Base-by-base conservation (phyloP, 2,329 filamentous ascomycete species). In the Calonectria honghensis region DNA sequence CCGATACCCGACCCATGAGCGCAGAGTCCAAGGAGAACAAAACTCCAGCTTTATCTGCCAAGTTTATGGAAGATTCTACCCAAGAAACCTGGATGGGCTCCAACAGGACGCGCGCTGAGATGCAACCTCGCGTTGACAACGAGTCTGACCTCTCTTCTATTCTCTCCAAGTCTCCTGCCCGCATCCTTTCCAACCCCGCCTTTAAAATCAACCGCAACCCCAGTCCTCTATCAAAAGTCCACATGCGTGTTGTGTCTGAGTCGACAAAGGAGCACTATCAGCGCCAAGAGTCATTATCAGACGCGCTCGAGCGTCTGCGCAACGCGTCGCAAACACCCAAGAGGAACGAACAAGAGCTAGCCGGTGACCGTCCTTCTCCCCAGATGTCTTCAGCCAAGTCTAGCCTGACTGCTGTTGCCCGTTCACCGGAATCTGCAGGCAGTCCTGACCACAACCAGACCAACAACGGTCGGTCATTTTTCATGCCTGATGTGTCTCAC, bases 101-200 rank as follows among this genome's bases (percentile, higher is more conserved):
- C 65, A 85, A 85, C 76, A 84, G 87, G 78, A 85, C 85, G 74
- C 86, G 87, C 70, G 84, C 87, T 20, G 87, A 89, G 76, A 90
- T 91, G 88, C 89, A 91, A 72, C 86, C 89, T 13, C 88, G 88
- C 65, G 89, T 90, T 45, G 88, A 91, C 69, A 88, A 87, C 81
- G 89, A 89, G 69, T 88, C 88, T 2, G 89, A 90, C 75, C 83
- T 86, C 48, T 90, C 89, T 10, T 86, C 85, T 31, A 81, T 87
- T 39, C 82, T 88, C 51, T 84, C 85, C 75, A 86, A 84, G 67
- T 85, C 87, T 16, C 86, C 86, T 1, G 81, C 78, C 24, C 80
- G 81, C 68, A 75, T 64, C 11, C 76, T 80, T 2, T 78, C 82
- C 45, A 76, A 80, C 14, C 79, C 79, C 31, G 80, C 79, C 37